Evolutionary conservation across 2,329 filamentous ascomycete genomes (phyloP), one percentile per base, ranked within the genome.

Genomic region (Colletotrichum orchidophilum): DNA sequence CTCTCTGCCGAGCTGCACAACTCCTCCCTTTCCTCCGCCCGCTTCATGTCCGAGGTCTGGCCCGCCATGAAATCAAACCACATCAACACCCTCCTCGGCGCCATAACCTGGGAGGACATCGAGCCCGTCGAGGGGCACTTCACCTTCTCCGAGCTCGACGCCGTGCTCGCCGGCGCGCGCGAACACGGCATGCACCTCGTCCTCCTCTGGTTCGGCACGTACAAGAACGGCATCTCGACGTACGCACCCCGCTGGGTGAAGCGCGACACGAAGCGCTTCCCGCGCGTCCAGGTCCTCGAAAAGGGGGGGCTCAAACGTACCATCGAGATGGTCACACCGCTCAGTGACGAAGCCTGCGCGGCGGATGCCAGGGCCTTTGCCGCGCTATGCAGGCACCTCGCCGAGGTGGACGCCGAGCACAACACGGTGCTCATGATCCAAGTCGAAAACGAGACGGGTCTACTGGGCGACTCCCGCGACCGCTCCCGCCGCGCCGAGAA

Each of bases 361-460:
- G 81, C 81, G 1, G 81, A 82, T 58, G 73, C 75, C 0, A 72
- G 70, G 4, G 81, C 81, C 0, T 82, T 82, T 35, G 73, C 76
- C 0, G 75, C 75, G 11, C 71, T 82, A 7, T 78, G 81, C 73
- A 63, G 53, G 0, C 77, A 83, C 57, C 63, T 83, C 0, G 81
- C 82, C 7, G 77, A 84, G 3, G 75, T 88, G 5, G 86, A 88
- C 55, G 77, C 77, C 1, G 75, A 80, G 12, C 80, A 88, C 53
- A 81, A 78, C 3, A 89, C 86, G 0, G 86, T 89, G 0, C 73
- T 89, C 2, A 88, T 88, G 87, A 82, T 88, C 0, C 87, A 89
- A 72, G 86, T 89, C n/a, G 85, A 89, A 76, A 89, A 89, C 52
- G 87, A 89, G 77, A 82, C 81, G 0, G 87, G 87, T 0, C 70